Conservation (phyloP, 179 eudicot genomes). For the Spinacia oleracea region DNA sequence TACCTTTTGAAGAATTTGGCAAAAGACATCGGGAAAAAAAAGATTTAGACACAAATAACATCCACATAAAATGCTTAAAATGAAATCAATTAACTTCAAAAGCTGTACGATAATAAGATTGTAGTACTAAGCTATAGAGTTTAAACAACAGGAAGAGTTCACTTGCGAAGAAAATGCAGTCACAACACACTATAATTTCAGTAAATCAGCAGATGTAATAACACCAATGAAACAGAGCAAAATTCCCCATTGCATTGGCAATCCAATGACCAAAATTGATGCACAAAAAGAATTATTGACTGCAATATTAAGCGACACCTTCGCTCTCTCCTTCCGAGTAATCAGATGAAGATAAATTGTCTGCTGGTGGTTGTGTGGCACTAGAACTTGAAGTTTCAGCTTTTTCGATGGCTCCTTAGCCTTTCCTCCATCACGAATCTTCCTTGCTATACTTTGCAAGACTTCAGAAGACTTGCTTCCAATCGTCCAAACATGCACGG, state of each 20-base stretch:
- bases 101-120: background rate
- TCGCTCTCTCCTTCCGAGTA: conserved; percentile 50
- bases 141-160: background rate
- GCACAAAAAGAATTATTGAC: background rate
- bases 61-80: background rate
- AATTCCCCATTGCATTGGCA: too few species aligned
- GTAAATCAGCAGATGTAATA: background rate
- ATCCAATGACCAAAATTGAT: background rate
- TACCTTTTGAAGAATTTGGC: conserved; percentile 39
- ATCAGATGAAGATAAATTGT: conserved; percentile 50
- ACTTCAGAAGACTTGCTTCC: conserved; percentile 19
- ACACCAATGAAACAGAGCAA: background rate
- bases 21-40: conserved; percentile 19
- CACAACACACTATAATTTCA: too few species aligned
- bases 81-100: background rate
- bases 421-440: conserved; percentile 21
- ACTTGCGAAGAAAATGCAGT: too few species aligned
- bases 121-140: background rate
- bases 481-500: conserved; percentile 20
- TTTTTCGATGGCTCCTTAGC: conserved; percentile 27
- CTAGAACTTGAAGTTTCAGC: conserved; percentile 42
- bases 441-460: conserved; percentile 26
- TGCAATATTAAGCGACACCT: too few species aligned
- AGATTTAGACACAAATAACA: background rate
- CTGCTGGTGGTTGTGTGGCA: conserved; percentile 51